Percentiles rank a stretch among this genome's conserved stretches.
Conservation (phyloP, 805 yeast species). For the Ogataea haglerorum region DNA sequence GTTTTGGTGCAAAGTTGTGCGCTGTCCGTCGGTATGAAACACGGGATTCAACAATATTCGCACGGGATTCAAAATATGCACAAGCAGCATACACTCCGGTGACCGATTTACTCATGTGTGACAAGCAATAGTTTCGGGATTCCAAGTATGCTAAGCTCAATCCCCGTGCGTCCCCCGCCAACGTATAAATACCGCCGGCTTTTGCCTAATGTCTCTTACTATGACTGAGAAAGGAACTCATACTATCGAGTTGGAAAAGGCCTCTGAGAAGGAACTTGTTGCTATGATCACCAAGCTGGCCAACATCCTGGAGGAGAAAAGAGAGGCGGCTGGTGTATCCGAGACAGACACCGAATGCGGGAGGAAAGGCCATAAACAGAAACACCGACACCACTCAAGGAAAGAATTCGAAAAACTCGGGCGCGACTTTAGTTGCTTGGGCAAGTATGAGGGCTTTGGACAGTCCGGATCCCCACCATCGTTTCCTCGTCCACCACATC, state of each 20-base stretch:
- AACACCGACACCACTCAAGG: neutral
- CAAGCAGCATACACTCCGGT: neutral
- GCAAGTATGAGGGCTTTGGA: neutral
- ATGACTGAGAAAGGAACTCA: slow-evolving; percentile 5
- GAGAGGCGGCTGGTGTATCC: neutral
- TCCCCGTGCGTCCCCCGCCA: neutral
- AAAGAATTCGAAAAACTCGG: neutral
- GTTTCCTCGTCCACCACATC: neutral
- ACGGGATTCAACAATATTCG: neutral
- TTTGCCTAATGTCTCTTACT: neutral
- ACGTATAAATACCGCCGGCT: neutral
- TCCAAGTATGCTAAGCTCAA: slow-evolving; percentile 1
- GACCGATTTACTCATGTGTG: neutral
- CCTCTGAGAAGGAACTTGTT: slow-evolving; percentile 2
- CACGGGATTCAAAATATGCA: neutral
- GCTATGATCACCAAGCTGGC: neutral
- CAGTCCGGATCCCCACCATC: neutral
- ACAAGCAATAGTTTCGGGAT: neutral
- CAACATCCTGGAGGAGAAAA: slow-evolving; percentile 1
- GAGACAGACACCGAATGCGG: neutral
- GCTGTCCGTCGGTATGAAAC: neutral
- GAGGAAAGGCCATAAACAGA: neutral
- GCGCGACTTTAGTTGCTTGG: neutral
- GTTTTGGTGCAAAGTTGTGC: neutral
- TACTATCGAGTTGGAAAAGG: neutral